Evolutionary conservation across 2,329 filamentous ascomycete species (phyloP).

Genomic region (Plectosphaerella sp.): DNA sequence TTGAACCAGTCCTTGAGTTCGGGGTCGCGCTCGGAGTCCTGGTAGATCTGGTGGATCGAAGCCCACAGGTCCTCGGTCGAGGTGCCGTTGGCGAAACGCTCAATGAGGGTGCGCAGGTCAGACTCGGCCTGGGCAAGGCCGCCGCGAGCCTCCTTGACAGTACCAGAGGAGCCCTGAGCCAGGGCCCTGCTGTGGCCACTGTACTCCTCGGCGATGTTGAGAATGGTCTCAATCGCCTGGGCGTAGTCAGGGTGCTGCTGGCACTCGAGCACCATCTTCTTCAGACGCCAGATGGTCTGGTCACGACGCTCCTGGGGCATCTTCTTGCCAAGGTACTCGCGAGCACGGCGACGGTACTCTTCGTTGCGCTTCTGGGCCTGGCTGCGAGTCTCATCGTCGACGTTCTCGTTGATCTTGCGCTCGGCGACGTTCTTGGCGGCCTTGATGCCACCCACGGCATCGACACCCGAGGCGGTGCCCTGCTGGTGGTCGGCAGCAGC

Average conservation of each 20-base stretch:
- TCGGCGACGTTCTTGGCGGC: slow-evolving; percentile 41
- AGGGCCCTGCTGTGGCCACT: slow-evolving; percentile 66
- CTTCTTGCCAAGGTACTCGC: slow-evolving; percentile 78
- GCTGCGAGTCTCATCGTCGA: slow-evolving; percentile 61
- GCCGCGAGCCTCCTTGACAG: slow-evolving; percentile 69
- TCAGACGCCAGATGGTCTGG: slow-evolving; percentile 85
- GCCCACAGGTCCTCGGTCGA: slow-evolving; percentile 83
- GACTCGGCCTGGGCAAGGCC: slow-evolving; percentile 68
- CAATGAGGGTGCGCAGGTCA: slow-evolving; percentile 81
- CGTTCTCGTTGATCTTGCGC: slow-evolving; percentile 55
- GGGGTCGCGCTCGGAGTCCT: slow-evolving; percentile 78
- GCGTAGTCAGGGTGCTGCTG: slow-evolving; percentile 94
- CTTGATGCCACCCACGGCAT: slow-evolving; percentile 41
- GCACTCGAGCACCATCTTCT: slow-evolving; percentile 96
- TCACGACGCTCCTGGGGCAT: slow-evolving; percentile 90
- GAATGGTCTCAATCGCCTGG: slow-evolving; percentile 81
- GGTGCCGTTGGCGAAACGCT: slow-evolving; percentile 93
- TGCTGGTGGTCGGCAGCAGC: slow-evolving; percentile 42
- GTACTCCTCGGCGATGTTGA: slow-evolving; percentile 82
- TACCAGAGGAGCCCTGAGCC: slow-evolving; percentile 58
- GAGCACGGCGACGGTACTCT: slow-evolving; percentile 45
- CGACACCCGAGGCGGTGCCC: slow-evolving; percentile 38
- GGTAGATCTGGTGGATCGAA: slow-evolving; percentile 80
- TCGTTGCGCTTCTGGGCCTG: slow-evolving; percentile 37
- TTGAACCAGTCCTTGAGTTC: slow-evolving; percentile 91